These are phyloP conservation scores for Alternaria solani DNA, from an alignment of 2,329 filamentous ascomycete genomes.

Conservation along the genomic window DNA sequence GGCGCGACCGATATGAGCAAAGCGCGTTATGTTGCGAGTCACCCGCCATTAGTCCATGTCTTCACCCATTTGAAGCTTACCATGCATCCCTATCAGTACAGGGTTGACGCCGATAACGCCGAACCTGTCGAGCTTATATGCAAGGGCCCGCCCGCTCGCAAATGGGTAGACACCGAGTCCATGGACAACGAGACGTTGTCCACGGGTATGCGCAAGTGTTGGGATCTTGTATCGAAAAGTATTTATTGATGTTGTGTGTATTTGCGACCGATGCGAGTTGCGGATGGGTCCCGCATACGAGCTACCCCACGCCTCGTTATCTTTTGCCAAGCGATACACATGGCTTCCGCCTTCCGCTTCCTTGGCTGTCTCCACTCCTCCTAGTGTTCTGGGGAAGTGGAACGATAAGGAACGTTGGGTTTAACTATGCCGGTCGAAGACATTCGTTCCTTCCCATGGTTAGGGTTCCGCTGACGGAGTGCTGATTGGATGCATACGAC, in stretches of 20 bases:
- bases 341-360: slow-evolving; percentile 28
- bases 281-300: slow-evolving; percentile 1
- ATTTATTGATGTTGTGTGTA: background rate
- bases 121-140: slow-evolving; percentile 18
- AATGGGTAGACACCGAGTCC: slow-evolving; percentile 41
- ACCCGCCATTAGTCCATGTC: slow-evolving; percentile 44
- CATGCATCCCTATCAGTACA: slow-evolving; percentile 45
- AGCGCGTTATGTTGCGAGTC: slow-evolving; percentile 27
- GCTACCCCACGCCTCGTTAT: slow-evolving; percentile 36
- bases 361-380: slow-evolving; percentile 32
- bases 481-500: background rate
- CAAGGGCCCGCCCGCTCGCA: slow-evolving; percentile 30
- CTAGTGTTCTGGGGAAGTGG: slow-evolving; percentile 20
- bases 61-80: slow-evolving; percentile 48
- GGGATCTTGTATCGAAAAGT: slow-evolving; percentile 32
- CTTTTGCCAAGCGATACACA: slow-evolving; percentile 39
- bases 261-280: background rate
- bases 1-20: slow-evolving; percentile 25
- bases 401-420: slow-evolving; percentile 35
- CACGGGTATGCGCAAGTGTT: slow-evolving; percentile 50
- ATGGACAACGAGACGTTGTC: slow-evolving; percentile 47
- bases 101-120: slow-evolving; percentile 22
- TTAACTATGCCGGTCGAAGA: slow-evolving; percentile 28
- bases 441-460: slow-evolving; percentile 18
- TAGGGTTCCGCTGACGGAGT: background rate